Base-by-base conservation (phyloP, 306 rosid genomes). In the Notholithocarpus densiflorus region DNA sequence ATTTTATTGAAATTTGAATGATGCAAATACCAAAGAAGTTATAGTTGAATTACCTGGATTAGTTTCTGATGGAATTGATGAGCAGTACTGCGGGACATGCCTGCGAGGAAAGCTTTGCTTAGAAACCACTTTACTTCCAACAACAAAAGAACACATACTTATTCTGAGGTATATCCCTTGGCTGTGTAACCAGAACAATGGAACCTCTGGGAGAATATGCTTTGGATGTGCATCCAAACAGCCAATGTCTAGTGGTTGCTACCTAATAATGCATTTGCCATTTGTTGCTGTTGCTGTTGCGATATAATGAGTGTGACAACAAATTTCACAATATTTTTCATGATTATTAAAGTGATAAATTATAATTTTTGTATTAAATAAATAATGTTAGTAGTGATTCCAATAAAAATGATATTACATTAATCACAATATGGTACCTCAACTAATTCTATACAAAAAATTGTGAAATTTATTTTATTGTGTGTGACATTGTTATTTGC, bases 131-230 rank as follows among this genome's bases (percentile, higher is more conserved):
- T 2, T 3, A 68, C 13, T 17, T 32, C 72, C 48, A 68, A 20
- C 31, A 57, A 9, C 29, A 29, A 53, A 27, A 31, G 18, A 54
- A 14, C 14, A 40, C 18, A 20, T 59, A 26, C 18, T 19, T 53
- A 68, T 66, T 21, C 56, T 54, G 4, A 59, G 29, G 77, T 53
- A 60, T 81, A 53, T 61, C 37, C 66, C 8, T 11, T 52, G 15
- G 34, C 24, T 24, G 74, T 54, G 74, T 24, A 56, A 14, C 10
- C 53, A 56, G 71, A 53, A 76, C 29, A 53, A 60, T 5, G 32
- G 64, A 53, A 76, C 73, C 76, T 70, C n/a, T 20, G 3, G 23
- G 4, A 68, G 84, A 81, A 75, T 71, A 60, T 72, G 85, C 71
- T 64, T 26, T 37, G 13, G 14, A 8, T 14, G 69, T 14, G 69